These are phyloP conservation scores for Bonia amplexicaulis DNA, from an alignment of 176 grass and related monocot genomes.

Conservation along the genomic window DNA sequence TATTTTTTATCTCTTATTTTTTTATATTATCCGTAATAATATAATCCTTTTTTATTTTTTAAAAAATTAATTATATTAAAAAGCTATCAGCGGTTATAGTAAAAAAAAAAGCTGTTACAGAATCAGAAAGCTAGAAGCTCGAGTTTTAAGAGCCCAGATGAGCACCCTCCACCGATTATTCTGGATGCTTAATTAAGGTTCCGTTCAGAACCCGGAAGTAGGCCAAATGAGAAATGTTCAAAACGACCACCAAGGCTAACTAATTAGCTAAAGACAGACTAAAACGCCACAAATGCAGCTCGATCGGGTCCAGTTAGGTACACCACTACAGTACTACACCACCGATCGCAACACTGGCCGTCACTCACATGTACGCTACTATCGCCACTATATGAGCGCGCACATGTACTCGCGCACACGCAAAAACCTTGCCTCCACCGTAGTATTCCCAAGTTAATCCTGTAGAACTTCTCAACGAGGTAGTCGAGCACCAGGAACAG, in stretches of 20 bases:
- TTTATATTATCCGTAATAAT: too few relatives aligned
- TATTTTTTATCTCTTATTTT: too few relatives aligned
- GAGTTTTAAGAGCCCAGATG: too few relatives aligned
- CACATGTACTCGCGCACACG: background rate
- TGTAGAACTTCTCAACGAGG: background rate
- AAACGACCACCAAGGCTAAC: background rate
- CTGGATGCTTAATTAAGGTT: background rate
- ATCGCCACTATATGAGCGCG: background rate
- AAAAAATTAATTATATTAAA: too few relatives aligned
- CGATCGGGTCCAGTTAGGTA: background rate
- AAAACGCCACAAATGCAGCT: background rate
- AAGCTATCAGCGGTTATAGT: too few relatives aligned
- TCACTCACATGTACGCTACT: background rate
- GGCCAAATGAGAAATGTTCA: background rate
- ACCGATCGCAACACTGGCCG: background rate
- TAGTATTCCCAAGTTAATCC: background rate
- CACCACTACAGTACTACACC: background rate
- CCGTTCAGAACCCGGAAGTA: too few relatives aligned
- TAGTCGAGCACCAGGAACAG: background rate
- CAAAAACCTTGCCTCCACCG: background rate
- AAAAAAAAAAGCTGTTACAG: too few relatives aligned
- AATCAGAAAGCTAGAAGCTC: too few relatives aligned
- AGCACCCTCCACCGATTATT: too few relatives aligned
- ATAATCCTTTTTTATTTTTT: too few relatives aligned
- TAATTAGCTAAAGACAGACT: too few relatives aligned